Conservation (phyloP, 768 basidiomycete species). For the Lactifluus pinguis region DNA sequence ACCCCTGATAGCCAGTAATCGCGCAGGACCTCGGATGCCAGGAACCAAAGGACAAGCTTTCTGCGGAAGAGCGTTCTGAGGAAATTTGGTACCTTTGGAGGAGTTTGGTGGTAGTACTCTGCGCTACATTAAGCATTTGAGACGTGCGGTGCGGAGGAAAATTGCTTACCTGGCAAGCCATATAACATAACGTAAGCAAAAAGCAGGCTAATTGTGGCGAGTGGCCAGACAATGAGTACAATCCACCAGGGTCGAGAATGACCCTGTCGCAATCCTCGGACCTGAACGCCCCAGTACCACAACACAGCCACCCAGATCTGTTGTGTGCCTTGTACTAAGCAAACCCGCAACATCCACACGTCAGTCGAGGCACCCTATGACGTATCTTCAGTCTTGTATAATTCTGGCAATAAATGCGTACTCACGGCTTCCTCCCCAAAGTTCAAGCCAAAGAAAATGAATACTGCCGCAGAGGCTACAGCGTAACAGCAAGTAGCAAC, state of each 20-base stretch:
- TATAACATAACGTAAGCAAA: conserved; percentile 81
- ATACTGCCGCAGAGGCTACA: conserved; percentile 84
- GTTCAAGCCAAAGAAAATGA: conserved; percentile 90
- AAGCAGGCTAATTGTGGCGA: conserved; percentile 60
- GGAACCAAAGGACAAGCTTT: conserved; percentile 92
- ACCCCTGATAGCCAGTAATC: conserved; percentile 89
- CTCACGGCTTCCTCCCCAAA: conserved; percentile 92
- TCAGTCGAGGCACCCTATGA: conserved; percentile 83
- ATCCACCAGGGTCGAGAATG: conserved; percentile 79
- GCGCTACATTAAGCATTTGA: conserved; percentile 14
- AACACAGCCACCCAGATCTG: conserved; percentile 93
- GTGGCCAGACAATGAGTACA: conserved; percentile 70
- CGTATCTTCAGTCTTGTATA: conserved; percentile 5
- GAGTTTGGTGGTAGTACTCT: conserved; percentile 89
- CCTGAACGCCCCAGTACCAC: conserved; percentile 90
- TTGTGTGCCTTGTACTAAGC: conserved; percentile 89
- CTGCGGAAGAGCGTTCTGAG: conserved; percentile 80
- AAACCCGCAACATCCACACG: conserved; percentile 86
- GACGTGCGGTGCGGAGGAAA: background rate
- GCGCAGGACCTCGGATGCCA: conserved; percentile 84
- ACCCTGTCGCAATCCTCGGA: conserved; percentile 45
- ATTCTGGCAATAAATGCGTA: background rate
- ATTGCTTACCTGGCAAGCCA: conserved; percentile 67
- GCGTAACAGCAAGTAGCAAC: conserved; percentile 89
- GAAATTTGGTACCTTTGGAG: conserved; percentile 92